phyloP scores from a whole-genome alignment of 768 basidiomycete genomes.

The Boletus rubroflammeus region DNA sequence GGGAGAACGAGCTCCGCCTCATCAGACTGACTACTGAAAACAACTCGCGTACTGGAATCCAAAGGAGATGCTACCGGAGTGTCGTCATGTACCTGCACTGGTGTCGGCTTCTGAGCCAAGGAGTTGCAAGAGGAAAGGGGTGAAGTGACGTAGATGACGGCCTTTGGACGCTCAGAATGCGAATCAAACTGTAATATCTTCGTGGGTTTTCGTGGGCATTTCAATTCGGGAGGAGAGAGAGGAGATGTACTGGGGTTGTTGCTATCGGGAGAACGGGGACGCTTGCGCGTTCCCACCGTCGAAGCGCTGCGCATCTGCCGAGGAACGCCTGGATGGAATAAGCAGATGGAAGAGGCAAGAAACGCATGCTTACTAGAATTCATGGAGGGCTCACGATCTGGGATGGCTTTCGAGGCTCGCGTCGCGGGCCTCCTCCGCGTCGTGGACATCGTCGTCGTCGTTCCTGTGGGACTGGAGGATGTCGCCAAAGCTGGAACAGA shows the following conservation, averaged over 20 bases:
- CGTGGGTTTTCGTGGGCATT: constrained; percentile 20
- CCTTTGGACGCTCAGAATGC: constrained; percentile 1
- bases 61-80: constrained; percentile 15
- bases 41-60: constrained; percentile 31
- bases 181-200: constrained; percentile 15
- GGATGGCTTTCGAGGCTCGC: constrained; percentile 3
- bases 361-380: constrained; percentile 19
- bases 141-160: constrained; percentile 9
- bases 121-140: constrained; percentile 34
- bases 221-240: constrained; percentile 12
- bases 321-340: constrained; percentile 12
- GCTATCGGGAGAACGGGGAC: constrained; percentile 24
- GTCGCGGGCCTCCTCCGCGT: constrained; percentile 10
- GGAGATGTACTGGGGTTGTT: neutral
- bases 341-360: neutral
- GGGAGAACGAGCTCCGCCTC: constrained; percentile 51
- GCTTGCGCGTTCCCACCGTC: constrained; percentile 22
- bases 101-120: constrained; percentile 18
- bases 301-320: constrained; percentile 9
- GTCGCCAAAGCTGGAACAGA: constrained; percentile 11
- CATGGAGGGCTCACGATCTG: neutral
- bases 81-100: neutral
- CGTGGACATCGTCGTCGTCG: constrained; percentile 1
- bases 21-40: constrained; percentile 67
- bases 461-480: neutral